Evolutionary conservation across 805 yeast genomes (phyloP).

Genomic region (Yamadazyma laniorum): DNA sequence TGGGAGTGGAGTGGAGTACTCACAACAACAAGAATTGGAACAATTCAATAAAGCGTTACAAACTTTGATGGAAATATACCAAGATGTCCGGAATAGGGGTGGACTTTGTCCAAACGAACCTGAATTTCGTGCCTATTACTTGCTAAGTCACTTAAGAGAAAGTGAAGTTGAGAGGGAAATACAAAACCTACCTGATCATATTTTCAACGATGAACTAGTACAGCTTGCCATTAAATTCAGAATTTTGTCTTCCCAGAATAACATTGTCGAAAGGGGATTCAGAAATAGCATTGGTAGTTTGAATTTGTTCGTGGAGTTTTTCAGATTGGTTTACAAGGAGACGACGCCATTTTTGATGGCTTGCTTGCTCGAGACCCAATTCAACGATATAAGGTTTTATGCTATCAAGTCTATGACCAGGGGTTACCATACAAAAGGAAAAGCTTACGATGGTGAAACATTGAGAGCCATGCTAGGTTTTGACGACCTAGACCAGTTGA

Average conservation of each 20-base stretch:
- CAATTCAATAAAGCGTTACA: conserved; percentile 90
- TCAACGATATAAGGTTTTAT: conserved; percentile 73
- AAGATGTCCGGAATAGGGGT: conserved; percentile 70
- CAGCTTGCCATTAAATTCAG: conserved; percentile 74
- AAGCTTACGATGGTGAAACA: conserved; percentile 53
- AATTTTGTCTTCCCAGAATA: conserved; percentile 62
- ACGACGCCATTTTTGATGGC: conserved; percentile 65
- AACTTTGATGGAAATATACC: conserved; percentile 82
- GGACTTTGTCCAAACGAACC: conserved; percentile 79
- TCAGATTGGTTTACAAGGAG: conserved; percentile 46
- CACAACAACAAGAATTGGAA: conserved; percentile 93
- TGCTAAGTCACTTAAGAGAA: conserved; percentile 77
- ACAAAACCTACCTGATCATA: conserved; percentile 60
- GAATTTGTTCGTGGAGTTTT: conserved; percentile 63
- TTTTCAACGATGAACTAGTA: conserved; percentile 54
- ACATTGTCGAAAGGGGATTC: conserved; percentile 52
- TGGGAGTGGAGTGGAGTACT: conserved; percentile 63
- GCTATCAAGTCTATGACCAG: conserved; percentile 66
- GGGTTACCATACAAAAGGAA: conserved; percentile 68
- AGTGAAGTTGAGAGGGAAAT: conserved; percentile 78
- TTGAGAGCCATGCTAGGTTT: conserved; percentile 61
- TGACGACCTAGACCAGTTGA: conserved; percentile 54
- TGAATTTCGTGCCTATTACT: conserved; percentile 86
- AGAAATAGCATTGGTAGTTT: conserved; percentile 52
- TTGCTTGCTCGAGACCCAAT: conserved; percentile 74